Percentiles rank a stretch among this genome's conserved stretches.
Evolutionary conservation across 2,329 filamentous ascomycete species (phyloP).

Genomic region (Fusarium luffae): DNA sequence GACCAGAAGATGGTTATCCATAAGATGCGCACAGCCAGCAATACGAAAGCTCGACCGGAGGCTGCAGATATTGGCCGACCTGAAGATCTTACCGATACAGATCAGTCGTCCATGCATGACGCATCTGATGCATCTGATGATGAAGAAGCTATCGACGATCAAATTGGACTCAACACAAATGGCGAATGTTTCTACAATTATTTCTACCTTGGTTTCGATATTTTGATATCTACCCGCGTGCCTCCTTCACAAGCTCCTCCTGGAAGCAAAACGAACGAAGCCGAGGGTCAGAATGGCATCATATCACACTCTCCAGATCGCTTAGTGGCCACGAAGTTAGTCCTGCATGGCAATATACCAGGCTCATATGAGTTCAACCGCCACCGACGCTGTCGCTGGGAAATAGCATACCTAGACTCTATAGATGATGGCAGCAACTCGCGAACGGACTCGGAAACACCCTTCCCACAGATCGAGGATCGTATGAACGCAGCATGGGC

Average conservation of each 20-base stretch:
- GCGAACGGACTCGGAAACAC: slow-evolving; percentile 77
- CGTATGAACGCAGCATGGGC: slow-evolving; percentile 77
- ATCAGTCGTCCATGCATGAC: slow-evolving; percentile 79
- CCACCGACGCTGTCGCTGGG: slow-evolving; percentile 90
- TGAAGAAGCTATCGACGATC: slow-evolving; percentile 68
- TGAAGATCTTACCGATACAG: slow-evolving; percentile 75
- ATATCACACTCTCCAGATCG: slow-evolving; percentile 66
- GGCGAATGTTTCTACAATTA: slow-evolving; percentile 96
- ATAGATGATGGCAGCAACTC: slow-evolving; percentile 56
- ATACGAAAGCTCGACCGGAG: slow-evolving; percentile 60
- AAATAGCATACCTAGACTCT: slow-evolving; percentile 69
- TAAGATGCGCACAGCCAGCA: slow-evolving; percentile 67
- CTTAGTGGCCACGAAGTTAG: slow-evolving; percentile 88
- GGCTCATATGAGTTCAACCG: slow-evolving; percentile 98
- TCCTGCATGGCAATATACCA: slow-evolving; percentile 93
- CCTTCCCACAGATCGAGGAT: slow-evolving; percentile 78
- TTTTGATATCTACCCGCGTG: slow-evolving; percentile 84
- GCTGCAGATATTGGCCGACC: slow-evolving; percentile 56
- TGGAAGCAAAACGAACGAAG: slow-evolving; percentile 39
- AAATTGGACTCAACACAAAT: slow-evolving; percentile 63
- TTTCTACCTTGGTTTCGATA: slow-evolving; percentile 93
- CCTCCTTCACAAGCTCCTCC: slow-evolving; percentile 71
- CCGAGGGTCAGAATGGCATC: slow-evolving; percentile 48
- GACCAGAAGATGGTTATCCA: slow-evolving; percentile 92
- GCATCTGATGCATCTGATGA: slow-evolving; percentile 74